Conservation (phyloP, 495 filamentous ascomycete genomes). For the Sabuloglossum arenarium region DNA sequence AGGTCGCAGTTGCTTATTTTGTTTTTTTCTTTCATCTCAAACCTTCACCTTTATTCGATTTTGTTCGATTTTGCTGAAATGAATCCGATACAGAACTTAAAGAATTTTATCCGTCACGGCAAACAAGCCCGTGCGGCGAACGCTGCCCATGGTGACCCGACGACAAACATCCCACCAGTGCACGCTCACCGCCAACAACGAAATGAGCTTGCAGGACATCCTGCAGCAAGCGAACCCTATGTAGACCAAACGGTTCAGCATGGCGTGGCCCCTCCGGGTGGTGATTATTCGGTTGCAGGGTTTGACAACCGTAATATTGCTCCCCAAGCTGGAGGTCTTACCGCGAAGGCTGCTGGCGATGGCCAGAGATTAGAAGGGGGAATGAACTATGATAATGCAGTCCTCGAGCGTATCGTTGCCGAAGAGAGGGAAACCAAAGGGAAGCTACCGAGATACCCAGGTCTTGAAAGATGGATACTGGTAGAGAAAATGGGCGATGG, state of each 20-base stretch:
- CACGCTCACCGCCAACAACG: constrained; percentile 39
- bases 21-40: background rate
- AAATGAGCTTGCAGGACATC: constrained; percentile 29
- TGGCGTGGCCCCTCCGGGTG: constrained; percentile 13
- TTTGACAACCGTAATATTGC: constrained; percentile 39
- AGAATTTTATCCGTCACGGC: constrained; percentile 97
- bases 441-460: constrained; percentile 80
- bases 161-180: constrained; percentile 43
- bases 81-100: constrained; percentile 76
- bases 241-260: constrained; percentile 21
- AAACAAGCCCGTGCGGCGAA: constrained; percentile 71
- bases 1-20: background rate
- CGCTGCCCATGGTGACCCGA: constrained; percentile 38
- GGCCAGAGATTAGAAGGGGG: constrained; percentile 25
- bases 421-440: constrained; percentile 72
- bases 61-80: constrained; percentile 17
- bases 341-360: constrained; percentile 29
- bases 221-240: constrained; percentile 34
- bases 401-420: constrained; percentile 65
- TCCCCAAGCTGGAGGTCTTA: constrained; percentile 38
- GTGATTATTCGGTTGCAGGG: constrained; percentile 29
- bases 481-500: constrained; percentile 98
- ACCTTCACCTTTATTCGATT: background rate
- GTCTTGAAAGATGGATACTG: constrained; percentile 74
- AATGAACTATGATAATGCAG: constrained; percentile 35